These are phyloP conservation scores for Globisporangium camurandrum DNA, from an alignment of 352 stramenopile species.

Conservation along the genomic window DNA sequence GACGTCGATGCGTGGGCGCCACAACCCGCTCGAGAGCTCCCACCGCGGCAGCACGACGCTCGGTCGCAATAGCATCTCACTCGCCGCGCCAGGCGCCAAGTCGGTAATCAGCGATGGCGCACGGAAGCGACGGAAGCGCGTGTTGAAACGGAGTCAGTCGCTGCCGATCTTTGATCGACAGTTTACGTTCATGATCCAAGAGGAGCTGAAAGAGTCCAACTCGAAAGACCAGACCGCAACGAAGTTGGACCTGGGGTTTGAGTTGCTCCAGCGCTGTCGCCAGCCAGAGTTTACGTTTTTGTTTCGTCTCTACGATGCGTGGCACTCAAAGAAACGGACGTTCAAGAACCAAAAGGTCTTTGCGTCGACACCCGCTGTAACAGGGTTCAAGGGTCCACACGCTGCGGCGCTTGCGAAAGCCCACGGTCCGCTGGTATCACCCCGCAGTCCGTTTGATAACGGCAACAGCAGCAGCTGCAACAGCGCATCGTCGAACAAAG, in stretches of 20 bases:
- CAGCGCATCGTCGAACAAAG: constrained; percentile 7
- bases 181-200: constrained; percentile 45
- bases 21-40: neutral
- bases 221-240: constrained; percentile 45
- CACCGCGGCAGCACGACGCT: constrained; percentile 11
- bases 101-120: constrained; percentile 10
- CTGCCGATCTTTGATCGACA: constrained; percentile 54
- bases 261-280: constrained; percentile 39
- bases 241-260: constrained; percentile 48
- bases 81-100: constrained; percentile 6
- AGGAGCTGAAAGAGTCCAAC: constrained; percentile 53
- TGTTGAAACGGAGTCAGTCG: constrained; percentile 55
- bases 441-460: no score
- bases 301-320: constrained; percentile 39
- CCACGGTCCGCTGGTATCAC: neutral
- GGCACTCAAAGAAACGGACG: constrained; percentile 14
- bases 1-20: no score
- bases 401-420: neutral
- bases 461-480: neutral
- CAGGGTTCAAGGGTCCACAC: neutral
- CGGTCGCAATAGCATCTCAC: constrained; percentile 10
- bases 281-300: constrained; percentile 52
- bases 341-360: constrained; percentile 4
- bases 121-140: constrained; percentile 20
- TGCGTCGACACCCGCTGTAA: neutral